Base-by-base conservation (phyloP, 2,329 filamentous ascomycete genomes). In the Fusarium sp. region DNA sequence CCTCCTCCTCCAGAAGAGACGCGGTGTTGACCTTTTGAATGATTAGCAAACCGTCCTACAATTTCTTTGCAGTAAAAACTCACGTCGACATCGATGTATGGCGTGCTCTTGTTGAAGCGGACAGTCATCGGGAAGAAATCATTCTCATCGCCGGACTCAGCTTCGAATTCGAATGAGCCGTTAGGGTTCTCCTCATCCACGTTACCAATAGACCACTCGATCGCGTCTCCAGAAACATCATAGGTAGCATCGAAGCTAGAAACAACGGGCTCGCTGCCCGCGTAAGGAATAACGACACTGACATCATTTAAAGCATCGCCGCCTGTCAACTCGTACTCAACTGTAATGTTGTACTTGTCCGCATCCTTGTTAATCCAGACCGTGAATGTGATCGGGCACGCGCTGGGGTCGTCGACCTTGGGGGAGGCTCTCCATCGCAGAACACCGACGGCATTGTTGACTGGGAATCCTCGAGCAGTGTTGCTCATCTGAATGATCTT, bases 61-160 rank as follows among this genome's bases (percentile, higher is more conserved):
- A 12, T 37, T 8, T 6, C 6, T 18, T 16, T 11, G 16, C 20
- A 24, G 5, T 22, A 27, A 8, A 24, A 25, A 88, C 92, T 91
- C 85, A 98, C 95, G 83, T 98, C 94, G 70, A 99, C 93, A 76
- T 98, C 94, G 53, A 98, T 88, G 80, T 93, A 97, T 29, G 96
- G 95, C 62, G 87, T 89, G 44, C 89, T 87, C 87, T 97, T 98
- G 69, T 89, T 91, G 82, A 99, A 99, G 57, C 90, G 88, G 65
- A 98, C 90, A 57, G 88, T 91, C 94, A 99, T 98, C 2, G 96
- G 96, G 90, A 99, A 99, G 84, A 98, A 98, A 75, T 98, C 94
- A 60, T 93, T 91, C 78, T 98, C 96, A 72, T 94, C 93, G 58
- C 90, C 88, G 13, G 93, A 93, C 79, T 93, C 90, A 2, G 94